Evolutionary conservation across 2,329 filamentous ascomycete species (phyloP).

Genomic region (Neonectria punicea): DNA sequence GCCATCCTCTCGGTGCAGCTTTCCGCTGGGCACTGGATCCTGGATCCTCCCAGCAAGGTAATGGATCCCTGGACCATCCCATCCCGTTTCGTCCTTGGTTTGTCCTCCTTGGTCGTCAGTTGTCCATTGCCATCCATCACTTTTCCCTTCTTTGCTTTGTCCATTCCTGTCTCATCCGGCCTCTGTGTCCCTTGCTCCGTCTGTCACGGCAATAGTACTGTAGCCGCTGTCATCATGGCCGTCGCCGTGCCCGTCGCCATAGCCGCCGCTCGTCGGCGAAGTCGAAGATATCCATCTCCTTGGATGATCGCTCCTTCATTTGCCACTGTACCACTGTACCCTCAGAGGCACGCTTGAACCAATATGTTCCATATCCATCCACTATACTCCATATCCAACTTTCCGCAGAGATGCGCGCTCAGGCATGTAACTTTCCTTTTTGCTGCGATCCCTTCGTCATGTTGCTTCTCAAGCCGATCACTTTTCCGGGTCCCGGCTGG

Average conservation of each 20-base stretch:
- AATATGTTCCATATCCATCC: constrained; percentile 8
- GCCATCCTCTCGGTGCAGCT: constrained; percentile 39
- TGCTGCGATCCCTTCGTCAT: constrained; percentile 22
- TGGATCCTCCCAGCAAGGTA: constrained; percentile 14
- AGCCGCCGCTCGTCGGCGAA: constrained; percentile 5
- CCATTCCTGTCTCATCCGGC: constrained; percentile 28
- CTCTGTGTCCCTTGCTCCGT: constrained; percentile 22
- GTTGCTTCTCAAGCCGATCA: constrained; percentile 11
- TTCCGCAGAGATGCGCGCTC: constrained; percentile 5
- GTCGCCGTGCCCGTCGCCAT: constrained; percentile 13
- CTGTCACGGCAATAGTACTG: constrained; percentile 9
- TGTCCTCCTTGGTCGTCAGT: not conserved
- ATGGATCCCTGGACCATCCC: constrained; percentile 27
- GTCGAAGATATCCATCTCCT: constrained; percentile 4
- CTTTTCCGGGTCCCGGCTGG: constrained; percentile 1
- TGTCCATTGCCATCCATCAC: constrained; percentile 26
- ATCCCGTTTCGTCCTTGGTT: constrained; percentile 10
- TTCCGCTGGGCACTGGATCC: constrained; percentile 16
- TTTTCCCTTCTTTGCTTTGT: constrained; percentile 22
- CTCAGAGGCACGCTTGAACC: constrained; percentile 4
- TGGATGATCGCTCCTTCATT: constrained; percentile 16
- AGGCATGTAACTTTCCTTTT: constrained; percentile 29
- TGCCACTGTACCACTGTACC: not conserved
- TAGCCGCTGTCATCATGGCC: constrained; percentile 5
- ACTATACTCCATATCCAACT: constrained; percentile 10